Evolutionary conservation across 2,329 filamentous ascomycete genomes (phyloP).

Genomic region (Sphaerulina vaccinii): DNA sequence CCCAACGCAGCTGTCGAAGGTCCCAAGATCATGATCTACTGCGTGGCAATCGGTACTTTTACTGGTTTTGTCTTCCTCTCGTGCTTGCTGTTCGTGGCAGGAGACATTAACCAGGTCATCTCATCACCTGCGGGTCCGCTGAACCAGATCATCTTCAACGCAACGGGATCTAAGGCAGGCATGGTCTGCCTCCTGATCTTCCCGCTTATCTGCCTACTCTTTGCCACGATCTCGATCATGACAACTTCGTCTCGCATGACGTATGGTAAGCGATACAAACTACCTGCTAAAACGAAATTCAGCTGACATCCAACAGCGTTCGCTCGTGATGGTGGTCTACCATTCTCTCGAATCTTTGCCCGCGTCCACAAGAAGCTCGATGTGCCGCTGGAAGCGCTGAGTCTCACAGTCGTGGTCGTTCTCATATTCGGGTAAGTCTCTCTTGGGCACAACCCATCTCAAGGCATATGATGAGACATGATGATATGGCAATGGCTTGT

Average conservation of each 20-base stretch:
- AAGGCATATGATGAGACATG: too few relatives aligned
- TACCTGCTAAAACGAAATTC: background rate
- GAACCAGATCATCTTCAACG: constrained; percentile 38
- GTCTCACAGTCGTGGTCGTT: constrained; percentile 35
- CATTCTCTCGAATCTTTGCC: constrained; percentile 37
- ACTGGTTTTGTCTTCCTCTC: constrained; percentile 41
- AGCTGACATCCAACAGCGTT: constrained; percentile 30
- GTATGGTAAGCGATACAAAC: constrained; percentile 19
- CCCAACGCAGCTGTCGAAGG: constrained; percentile 38
- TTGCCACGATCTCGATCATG: constrained; percentile 39
- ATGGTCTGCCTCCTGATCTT: constrained; percentile 40
- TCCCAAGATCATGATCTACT: constrained; percentile 40
- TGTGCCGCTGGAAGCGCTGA: constrained; percentile 38
- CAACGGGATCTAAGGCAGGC: constrained; percentile 37
- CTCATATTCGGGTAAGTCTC: constrained; percentile 40
- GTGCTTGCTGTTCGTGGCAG: constrained; percentile 39
- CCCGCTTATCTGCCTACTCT: constrained; percentile 37
- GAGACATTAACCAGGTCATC: constrained; percentile 36
- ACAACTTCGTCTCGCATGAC: constrained; percentile 41
- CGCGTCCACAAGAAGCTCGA: constrained; percentile 38
- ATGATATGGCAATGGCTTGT: too few relatives aligned
- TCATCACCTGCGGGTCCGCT: constrained; percentile 35
- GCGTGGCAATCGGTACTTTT: constrained; percentile 37
- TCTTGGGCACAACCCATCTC: too few relatives aligned
- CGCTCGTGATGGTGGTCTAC: constrained; percentile 38